Base-by-base conservation (phyloP, 352 stramenopile genomes). In the Globisporangium paddicum region DNA sequence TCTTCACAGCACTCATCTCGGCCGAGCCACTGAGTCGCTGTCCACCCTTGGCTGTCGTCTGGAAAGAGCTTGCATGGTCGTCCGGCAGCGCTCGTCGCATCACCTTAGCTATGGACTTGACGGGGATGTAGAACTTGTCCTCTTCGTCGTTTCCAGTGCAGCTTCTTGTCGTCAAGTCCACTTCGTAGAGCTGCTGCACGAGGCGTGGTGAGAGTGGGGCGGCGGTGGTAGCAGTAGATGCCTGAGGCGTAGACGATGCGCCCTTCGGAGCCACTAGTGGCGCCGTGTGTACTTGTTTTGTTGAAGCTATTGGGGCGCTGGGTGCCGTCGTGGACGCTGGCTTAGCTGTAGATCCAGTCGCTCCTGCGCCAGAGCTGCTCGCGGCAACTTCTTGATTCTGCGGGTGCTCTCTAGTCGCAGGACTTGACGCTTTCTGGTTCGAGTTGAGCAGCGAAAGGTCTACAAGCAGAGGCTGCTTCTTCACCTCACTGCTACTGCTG, bases 111-210 rank as follows among this genome's bases (percentile, higher is more conserved):
- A 94, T 72, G 2, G 67, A 66, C 38, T 89, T 88, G 3, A 71
- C 21, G 1, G 85, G 82, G 21, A 94, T 75, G 66, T 94, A 94
- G 51, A 94, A 75, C 42, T 85, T 85, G 16, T 90, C 63, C 30
- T 89, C 82, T 14, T 83, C 73, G 0, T 60, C 41, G 11, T 48
- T 61, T 0, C 67, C 55, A 5, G 26, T 57, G 56, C 68, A 87
- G n/a, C 60, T 78, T 47, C 85, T 71, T 18, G 70, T 74, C 7
- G 66, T 69, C 55, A 89, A 54, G 61, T 90, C 80, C 1, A 90
- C 53, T 30, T 92, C 79, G 47, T 84, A 92, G 50, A 89, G 63
- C 46, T 87, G 75, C 65, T 92, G 74, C 2, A 77, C 79, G 5
- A 83, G 66, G 2, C 60, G 75, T 23, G 82, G 76, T 4, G 82